Percentiles rank a stretch among this genome's conserved stretches.
phyloP scores from a whole-genome alignment of 129 eudicot species.

The Smallanthus sonchifolius region DNA sequence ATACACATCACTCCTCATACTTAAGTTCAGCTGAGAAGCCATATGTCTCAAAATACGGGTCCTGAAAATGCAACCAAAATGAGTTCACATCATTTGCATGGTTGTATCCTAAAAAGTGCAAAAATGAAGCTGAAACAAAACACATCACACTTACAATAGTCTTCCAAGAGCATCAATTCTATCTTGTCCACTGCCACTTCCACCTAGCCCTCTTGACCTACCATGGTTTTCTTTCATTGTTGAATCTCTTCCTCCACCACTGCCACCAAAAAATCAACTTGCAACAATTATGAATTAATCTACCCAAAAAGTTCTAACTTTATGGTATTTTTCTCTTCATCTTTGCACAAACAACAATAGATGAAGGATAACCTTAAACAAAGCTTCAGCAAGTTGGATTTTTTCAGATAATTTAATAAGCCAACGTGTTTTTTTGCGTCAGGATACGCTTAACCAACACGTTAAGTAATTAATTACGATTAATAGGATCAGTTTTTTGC shows the following conservation, averaged over 20 bases:
- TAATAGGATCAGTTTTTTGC: too few relatives aligned
- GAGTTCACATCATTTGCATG: background rate
- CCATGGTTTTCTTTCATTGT: conserved; percentile 36
- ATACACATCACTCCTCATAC: conserved; percentile 87
- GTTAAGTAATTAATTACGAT: background rate
- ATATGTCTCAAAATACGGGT: conserved; percentile 81
- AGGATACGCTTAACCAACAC: background rate
- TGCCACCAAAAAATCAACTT: conserved; percentile 17
- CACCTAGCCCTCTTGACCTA: conserved; percentile 56
- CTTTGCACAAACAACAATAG: background rate
- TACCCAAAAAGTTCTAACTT: background rate
- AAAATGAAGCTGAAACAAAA: background rate
- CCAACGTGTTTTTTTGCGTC: too few relatives aligned
- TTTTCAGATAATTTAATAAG: too few relatives aligned
- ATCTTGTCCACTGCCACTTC: conserved; percentile 50
- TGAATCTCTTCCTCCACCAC: conserved; percentile 52
- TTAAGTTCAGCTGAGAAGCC: conserved; percentile 70
- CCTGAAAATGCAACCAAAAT: conserved; percentile 33
- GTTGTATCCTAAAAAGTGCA: background rate
- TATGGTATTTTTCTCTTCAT: background rate
- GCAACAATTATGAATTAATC: background rate
- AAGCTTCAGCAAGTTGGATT: too few relatives aligned
- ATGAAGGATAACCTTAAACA: background rate
- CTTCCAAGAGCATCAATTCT: conserved; percentile 92
- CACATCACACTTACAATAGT: conserved; percentile 55